Base-by-base conservation (phyloP, 148 eudicot species). In the Vaccinium corymbosum region DNA sequence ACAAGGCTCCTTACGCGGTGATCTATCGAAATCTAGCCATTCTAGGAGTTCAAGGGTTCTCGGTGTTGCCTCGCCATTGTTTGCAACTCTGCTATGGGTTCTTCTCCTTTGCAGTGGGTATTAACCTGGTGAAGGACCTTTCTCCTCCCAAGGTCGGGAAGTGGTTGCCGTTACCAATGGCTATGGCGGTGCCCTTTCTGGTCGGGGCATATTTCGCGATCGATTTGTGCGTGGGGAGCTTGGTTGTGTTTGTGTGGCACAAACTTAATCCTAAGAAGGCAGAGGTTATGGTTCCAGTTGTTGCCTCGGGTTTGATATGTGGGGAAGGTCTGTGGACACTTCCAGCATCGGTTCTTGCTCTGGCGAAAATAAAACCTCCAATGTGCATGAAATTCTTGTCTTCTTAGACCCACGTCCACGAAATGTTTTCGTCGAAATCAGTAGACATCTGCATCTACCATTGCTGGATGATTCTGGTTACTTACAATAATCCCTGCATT, bases 241-340 rank as follows among this genome's bases (percentile, higher is more conserved):
- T 84, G 73, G 80, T 84, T 38, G 83, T 84, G 71, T 42, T 84
- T 71, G 22, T 80, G 57, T 84, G 72, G 64, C 56, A 84, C 27
- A 84, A 75, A 56, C 17, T 66, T 56, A 66, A 84, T 13, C 20
- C 72, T 15, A 57, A 4, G 55, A 84, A 71, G 15, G 86, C 86
- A 5, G 86, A 80, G 35, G 19, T 71, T 38, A 84, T 84, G 86
- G 86, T 80, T n/a, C 86, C 86, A 10, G 83, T 55, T 12, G 78
- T 84, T 38, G 86, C 83, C 32, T 81, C 83, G 29, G 83, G 83
- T 16, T 70, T 84, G 79, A 84, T 84, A 35, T 84, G 86, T 22
- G 86, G 86, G 6, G 86, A 84, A 62, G 86, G 86, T 12, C 68
- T 84, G n/a, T 84, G 86, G 86, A 70, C 79, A 20, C 82, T 84